Conservation (phyloP, 805 yeast genomes). For the Saturnispora saitoi region DNA sequence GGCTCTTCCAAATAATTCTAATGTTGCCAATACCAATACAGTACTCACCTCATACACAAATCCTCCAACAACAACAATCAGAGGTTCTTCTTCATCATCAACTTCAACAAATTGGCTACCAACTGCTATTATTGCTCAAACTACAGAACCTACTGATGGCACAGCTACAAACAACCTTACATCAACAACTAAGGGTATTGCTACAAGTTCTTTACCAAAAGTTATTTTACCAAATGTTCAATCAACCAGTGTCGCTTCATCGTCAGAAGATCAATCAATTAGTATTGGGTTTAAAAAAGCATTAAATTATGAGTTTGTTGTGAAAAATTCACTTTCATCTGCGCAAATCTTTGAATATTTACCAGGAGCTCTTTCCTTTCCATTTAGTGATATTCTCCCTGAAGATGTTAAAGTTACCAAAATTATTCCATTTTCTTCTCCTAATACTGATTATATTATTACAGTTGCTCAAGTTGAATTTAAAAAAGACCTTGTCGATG, state of each 20-base stretch:
- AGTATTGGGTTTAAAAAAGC: constrained; percentile 72
- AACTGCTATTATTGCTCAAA: constrained; percentile 12
- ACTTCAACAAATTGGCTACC: constrained; percentile 12
- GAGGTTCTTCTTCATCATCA: background rate
- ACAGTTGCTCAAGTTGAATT: constrained; percentile 86
- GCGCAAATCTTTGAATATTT: constrained; percentile 81
- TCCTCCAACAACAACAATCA: background rate
- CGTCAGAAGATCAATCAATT: constrained; percentile 44
- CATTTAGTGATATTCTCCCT: constrained; percentile 35
- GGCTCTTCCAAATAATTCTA: too few species aligned
- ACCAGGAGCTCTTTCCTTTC: constrained; percentile 61
- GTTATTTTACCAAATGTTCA: constrained; percentile 57
- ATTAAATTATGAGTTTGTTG: constrained; percentile 80
- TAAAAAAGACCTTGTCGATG: constrained; percentile 44
- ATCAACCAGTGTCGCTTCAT: constrained; percentile 25
- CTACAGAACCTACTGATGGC: constrained; percentile 3
- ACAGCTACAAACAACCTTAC: constrained; percentile 9
- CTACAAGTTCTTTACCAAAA: constrained; percentile 55
- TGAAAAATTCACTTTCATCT: constrained; percentile 58
- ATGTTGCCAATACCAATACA: background rate
- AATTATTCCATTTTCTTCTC: constrained; percentile 66
- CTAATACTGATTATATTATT: constrained; percentile 52
- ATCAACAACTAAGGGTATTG: constrained; percentile 20
- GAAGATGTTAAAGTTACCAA: constrained; percentile 49
- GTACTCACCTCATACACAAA: background rate